Evolutionary conservation across 768 basidiomycete species (phyloP), one percentile per base, ranked within the genome.

Genomic region (Tylopilus cervinicoccineus): DNA sequence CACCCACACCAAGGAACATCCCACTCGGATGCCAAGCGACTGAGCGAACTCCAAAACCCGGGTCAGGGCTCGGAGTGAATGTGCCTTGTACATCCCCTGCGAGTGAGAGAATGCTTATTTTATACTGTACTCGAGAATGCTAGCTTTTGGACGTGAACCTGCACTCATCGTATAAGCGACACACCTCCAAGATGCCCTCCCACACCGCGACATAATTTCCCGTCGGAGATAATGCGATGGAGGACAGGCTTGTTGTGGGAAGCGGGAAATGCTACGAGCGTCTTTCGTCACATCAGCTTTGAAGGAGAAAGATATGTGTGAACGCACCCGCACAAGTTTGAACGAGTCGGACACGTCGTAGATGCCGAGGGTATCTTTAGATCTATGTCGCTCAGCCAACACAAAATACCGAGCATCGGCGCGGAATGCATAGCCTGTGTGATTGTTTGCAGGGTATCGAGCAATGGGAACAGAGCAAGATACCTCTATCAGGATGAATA

Each of bases 21-120:
- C 93, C 90, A 47, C 74, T 85, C 4, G 93, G 93, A 67, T 93
- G 89, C 93, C 93, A 97, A 17, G 78, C 70, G 1, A 85, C 83
- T 50, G 70, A 73, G 10, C 91, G 79, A 36, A 96, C 81, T 6
- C 93, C 93, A 47, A 93, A 79, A 14, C 86, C 89, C 23, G 89
- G 87, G 65, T 95, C 91, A 23, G 79, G 76, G 28, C 75, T 76
- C 3, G 89, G 89, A 17, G 72, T 72, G 61, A 90, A 93, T 11
- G 80, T 76, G 16, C 81, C 81, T 27, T 86, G 69, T 20, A 76
- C 62, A 40, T 79, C 74, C 5, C 88, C 88, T 14, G 83, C 68
- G 4, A 92, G 73, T 1, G 83, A 80, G 42, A 90, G 58, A 14
- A 93, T 71, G 64, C 80, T 73, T 12, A 93, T 67, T 62, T 87